Percentiles rank a stretch among this genome's conserved stretches.
These are phyloP conservation scores for Epichloe baconii DNA, from an alignment of 2,329 filamentous ascomycete genomes.

Conservation along the genomic window DNA sequence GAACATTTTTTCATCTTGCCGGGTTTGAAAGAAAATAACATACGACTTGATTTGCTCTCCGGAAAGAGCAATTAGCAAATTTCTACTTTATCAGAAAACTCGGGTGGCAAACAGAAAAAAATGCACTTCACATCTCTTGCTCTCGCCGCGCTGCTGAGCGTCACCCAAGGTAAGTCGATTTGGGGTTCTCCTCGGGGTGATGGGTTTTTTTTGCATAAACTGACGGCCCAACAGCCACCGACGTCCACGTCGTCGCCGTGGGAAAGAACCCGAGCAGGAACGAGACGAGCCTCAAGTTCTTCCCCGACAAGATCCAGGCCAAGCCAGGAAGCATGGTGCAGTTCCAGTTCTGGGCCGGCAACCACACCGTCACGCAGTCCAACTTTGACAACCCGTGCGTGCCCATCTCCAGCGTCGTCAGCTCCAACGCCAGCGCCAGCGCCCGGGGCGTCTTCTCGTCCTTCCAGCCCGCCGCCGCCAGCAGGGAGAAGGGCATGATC, in stretches of 20 bases:
- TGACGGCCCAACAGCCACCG: conserved; percentile 14
- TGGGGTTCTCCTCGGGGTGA: too few species aligned
- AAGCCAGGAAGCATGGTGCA: conserved; percentile 49
- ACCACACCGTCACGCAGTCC: conserved; percentile 72
- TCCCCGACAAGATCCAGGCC: conserved; percentile 52
- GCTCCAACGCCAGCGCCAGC: conserved; percentile 35
- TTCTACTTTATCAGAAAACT: too few species aligned
- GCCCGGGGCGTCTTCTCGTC: conserved; percentile 52
- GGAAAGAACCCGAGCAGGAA: conserved; percentile 37
- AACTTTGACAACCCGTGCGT: conserved; percentile 59
- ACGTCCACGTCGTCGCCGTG: conserved; percentile 54
- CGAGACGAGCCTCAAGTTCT: conserved; percentile 42
- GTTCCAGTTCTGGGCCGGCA: conserved; percentile 53
- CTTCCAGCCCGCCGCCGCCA: conserved; percentile 49
- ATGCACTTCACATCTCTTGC: conserved; percentile 40
- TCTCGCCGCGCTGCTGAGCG: conserved; percentile 33
- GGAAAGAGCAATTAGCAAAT: conserved; percentile 2
- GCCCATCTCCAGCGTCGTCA: conserved; percentile 34
- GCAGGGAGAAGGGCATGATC: conserved; percentile 33
- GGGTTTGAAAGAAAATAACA: too few species aligned
- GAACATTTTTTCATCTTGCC: too few species aligned
- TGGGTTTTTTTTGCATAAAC: too few species aligned
- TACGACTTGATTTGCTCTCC: conserved; percentile 2
- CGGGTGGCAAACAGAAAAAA: neutral
- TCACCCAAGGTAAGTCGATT: conserved; percentile 29